These are phyloP conservation scores for Boletus sp. DNA, from an alignment of 768 basidiomycete species.

Conservation along the genomic window DNA sequence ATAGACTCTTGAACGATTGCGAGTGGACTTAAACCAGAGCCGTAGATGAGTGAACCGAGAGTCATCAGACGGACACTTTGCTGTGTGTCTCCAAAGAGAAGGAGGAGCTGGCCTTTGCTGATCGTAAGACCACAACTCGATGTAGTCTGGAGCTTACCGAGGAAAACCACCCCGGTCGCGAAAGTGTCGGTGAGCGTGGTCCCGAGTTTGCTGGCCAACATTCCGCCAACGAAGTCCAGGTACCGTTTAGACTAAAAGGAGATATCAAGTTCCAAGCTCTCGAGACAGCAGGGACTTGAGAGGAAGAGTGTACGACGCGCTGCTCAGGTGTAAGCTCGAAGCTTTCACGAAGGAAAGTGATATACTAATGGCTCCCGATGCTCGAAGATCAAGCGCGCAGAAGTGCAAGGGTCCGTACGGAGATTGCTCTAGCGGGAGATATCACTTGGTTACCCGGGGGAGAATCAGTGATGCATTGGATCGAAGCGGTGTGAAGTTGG, in stretches of 20 bases:
- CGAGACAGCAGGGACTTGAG: conserved; percentile 66
- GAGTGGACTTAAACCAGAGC: conserved; percentile 74
- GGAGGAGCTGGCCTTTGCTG: conserved; percentile 54
- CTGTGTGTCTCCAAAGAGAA: conserved; percentile 62
- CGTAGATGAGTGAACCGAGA: conserved; percentile 74
- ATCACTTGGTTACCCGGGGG: conserved; percentile 8
- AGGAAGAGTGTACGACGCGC: conserved; percentile 72
- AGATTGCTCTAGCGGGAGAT: conserved; percentile 36
- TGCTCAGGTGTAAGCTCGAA: conserved; percentile 24
- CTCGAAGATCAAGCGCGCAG: conserved; percentile 71
- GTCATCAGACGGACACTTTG: conserved; percentile 66
- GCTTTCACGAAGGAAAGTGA: conserved; percentile 4
- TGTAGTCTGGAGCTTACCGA: conserved; percentile 38
- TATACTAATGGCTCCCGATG: conserved; percentile 75
- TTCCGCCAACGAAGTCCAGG: conserved; percentile 74
- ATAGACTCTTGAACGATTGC: conserved; percentile 84
- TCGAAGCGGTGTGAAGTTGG: neutral
- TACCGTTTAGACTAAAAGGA: conserved; percentile 70
- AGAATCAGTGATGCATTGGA: neutral
- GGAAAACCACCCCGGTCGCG: conserved; percentile 69
- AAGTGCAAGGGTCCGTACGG: conserved; percentile 58
- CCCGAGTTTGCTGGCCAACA: conserved; percentile 67
- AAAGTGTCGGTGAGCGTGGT: conserved; percentile 69
- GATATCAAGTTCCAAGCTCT: conserved; percentile 77
- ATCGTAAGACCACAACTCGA: conserved; percentile 4